Base-by-base conservation (phyloP, 2,329 filamentous ascomycete species). In the Aspergillus cejpii region DNA sequence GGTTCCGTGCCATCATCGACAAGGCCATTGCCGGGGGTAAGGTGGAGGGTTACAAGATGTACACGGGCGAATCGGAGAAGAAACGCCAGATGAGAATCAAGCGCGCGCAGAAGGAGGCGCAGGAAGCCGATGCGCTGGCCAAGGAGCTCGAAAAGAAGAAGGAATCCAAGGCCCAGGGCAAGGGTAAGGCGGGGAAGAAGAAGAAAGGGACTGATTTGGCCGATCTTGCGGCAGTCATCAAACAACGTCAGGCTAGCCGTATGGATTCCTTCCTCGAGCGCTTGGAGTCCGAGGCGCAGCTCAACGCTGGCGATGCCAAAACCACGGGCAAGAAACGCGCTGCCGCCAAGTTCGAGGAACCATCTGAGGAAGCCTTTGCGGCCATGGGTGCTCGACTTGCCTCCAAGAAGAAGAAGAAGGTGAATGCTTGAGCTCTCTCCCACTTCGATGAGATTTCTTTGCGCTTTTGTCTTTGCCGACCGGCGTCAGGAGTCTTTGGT, bases 1-100 rank as follows among this genome's bases (percentile, higher is more conserved):
- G 92, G 6, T 96, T 95, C 68, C 78, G 87, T 11, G 68, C 61
- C 12, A 87, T 94, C 36, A 88, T 98, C 43, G 80, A 94, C 59
- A 74, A 80, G 27, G 92, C 89, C 2, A 92, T 98, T 58, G 73
- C 75, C 27, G 74, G 71, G 3, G 79, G 80, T 1, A 79, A 86
- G 28, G 83, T 94, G 0, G 68, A 81, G 34, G 71, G 72, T 0
- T 90, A 81, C 63, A 70, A 76, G 15, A 75, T 76, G 4, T 98
- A 94, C 62, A 79, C 78, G 1, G 76, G 83, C 20, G 89, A 96
- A 70, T 77, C 75, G n/a, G 80, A 81, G 57, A 79, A 75, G 58
- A 78, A 79, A 43, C 78, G 77, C 48, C 68, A 79, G 44, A 73
- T 73, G 34, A 74, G 86, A 33, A 61, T 77, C 45, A 80, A 78